Percentiles rank a stretch among this genome's conserved stretches.
Conservation (phyloP, 805 yeast genomes). For the Myxozyma neglecta region DNA sequence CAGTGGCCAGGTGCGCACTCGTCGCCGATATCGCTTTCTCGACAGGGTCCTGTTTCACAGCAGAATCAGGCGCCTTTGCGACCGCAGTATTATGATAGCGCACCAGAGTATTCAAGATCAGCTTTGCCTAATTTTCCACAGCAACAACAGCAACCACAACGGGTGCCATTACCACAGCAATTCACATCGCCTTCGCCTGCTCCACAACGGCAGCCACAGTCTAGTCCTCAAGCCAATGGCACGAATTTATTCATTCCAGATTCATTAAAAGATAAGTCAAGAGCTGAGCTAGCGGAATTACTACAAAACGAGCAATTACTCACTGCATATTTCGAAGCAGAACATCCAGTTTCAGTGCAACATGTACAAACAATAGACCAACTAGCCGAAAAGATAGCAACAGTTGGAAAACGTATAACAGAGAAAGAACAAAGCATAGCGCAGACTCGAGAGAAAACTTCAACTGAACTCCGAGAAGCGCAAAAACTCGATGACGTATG, state of each 20-base stretch:
- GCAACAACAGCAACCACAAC: not conserved
- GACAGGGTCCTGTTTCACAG: not conserved
- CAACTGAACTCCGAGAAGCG: conserved; percentile 10
- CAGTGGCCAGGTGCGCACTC: not conserved
- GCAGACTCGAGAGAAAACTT: conserved; percentile 6
- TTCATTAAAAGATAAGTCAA: conserved; percentile 7
- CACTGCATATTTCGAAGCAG: conserved; percentile 15
- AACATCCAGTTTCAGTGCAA: conserved; percentile 16
- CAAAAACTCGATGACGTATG: conserved; percentile 17
- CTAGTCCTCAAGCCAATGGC: not conserved
- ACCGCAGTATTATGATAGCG: not conserved
- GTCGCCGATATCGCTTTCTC: not conserved
- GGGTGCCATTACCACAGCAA: not conserved
- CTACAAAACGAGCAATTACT: conserved; percentile 3
- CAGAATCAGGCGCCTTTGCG: not conserved
- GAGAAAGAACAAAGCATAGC: conserved; percentile 5
- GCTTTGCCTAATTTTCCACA: not conserved
- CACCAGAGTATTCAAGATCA: not conserved
- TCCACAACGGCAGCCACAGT: not conserved
- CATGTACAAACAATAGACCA: conserved; percentile 8
- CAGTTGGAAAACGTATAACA: conserved; percentile 10
- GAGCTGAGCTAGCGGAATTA: conserved; percentile 12
- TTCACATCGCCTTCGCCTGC: not conserved
- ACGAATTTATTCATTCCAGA: conserved; percentile 9
- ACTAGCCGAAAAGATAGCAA: conserved; percentile 6